Evolutionary conservation across 202 grass and related monocot genomes (phyloP).

Genomic region (Schoenoplectus triqueter): DNA sequence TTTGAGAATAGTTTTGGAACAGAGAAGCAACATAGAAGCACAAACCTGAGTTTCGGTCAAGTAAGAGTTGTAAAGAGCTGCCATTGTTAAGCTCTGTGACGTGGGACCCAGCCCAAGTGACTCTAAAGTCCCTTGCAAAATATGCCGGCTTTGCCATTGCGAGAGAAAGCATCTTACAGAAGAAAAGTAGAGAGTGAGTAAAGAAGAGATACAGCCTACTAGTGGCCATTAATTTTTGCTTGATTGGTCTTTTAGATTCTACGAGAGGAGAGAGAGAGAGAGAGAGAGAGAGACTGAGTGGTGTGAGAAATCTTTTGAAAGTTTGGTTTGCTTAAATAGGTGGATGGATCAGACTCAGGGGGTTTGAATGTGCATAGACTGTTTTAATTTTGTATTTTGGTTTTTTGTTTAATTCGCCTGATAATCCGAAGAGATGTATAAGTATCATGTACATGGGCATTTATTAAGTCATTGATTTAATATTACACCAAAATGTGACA

Average conservation of each 20-base stretch:
- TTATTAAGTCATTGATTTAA: no score
- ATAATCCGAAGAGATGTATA: no score
- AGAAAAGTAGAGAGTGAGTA: conserved; percentile 8
- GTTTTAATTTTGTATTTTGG: background rate
- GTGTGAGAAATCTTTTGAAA: background rate
- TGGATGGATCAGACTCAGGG: background rate
- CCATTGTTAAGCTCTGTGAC: conserved; percentile 34
- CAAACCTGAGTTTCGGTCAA: conserved; percentile 45
- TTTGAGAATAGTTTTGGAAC: background rate
- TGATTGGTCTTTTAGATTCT: conserved; percentile 4
- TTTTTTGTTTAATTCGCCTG: background rate
- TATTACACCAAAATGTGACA: no score
- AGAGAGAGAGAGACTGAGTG: background rate
- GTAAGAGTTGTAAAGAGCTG: conserved; percentile 41
- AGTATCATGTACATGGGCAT: no score
- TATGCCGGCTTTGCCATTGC: conserved; percentile 37
- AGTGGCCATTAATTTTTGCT: conserved; percentile 8
- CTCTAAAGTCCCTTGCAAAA: conserved; percentile 44
- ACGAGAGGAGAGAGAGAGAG: background rate
- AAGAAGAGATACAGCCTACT: background rate
- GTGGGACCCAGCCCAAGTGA: conserved; percentile 50
- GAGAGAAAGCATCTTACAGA: background rate
- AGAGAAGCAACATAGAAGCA: background rate
- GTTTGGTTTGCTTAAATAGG: conserved; percentile 25
- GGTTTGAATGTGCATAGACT: conserved; percentile 17